Evolutionary conservation across 202 grass and related monocot species (phyloP), one percentile per base, ranked within the genome.

Genomic region (Alloteropsis angusta): DNA sequence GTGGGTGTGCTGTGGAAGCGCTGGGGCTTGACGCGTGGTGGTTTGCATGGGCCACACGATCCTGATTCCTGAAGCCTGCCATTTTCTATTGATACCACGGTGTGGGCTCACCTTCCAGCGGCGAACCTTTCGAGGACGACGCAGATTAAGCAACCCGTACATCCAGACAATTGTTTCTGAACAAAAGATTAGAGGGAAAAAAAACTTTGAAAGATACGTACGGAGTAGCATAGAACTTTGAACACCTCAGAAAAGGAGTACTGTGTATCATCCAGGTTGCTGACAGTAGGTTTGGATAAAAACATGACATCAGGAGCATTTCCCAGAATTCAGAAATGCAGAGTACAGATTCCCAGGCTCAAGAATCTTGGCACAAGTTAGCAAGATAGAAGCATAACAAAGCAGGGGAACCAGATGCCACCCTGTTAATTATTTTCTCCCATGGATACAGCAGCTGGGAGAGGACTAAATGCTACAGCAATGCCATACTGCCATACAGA

Each of bases 341-440:
- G 19, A 16, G 10, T 17, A 9, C 28, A 14, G 0, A 44, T 32
- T 64, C 71, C 38, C 52, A 75, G 17, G 65, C 63, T 85, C 60
- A 85, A 74, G 11, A 7, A 65, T 45, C 30, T 47, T 42, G 44
- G 55, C 45, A 39, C 21, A 63, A 21, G 43, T 6, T 48, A n/a
- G 26, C 18, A 26, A 60, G 25, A 2, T 17, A 47, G 1, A 76
- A 45, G 25, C 32, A 47, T 22, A 72, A 45, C 54, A 55, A 16
- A 15, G 4, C 37, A 76, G 46, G 3, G 14, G 28, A 30, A 68
- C 36, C 44, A 48, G 56, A 32, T 6, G 28, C 2, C 68, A 30
- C 28, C 74, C 19, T 53, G n/a, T 16, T 44, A 71, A 82, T 87
- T 87, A 87, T 82, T 82, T 65, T 44, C 1, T 22, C 8, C 3